phyloP scores from a whole-genome alignment of 1,139 yeast species.

The Candida tropicalis region DNA sequence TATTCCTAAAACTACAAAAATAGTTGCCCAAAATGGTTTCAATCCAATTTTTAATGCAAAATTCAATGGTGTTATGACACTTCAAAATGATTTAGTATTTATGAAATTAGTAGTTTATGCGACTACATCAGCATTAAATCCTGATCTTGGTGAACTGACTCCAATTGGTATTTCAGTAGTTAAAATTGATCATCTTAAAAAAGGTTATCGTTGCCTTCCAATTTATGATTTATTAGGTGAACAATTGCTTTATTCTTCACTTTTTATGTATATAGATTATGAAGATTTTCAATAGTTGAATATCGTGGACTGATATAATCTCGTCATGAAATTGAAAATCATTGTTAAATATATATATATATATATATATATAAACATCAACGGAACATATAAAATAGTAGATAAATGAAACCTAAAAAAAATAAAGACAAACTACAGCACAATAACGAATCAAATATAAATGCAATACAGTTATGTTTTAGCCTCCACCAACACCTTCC shows the following conservation, averaged over 20 bases:
- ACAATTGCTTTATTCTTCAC: constrained; percentile 74
- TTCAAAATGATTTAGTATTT: constrained; percentile 38
- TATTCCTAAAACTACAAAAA: constrained; percentile 31
- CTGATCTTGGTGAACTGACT: constrained; percentile 27
- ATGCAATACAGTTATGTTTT: no score
- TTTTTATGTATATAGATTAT: constrained; percentile 59
- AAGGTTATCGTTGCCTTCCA: constrained; percentile 82
- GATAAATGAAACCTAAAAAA: not conserved
- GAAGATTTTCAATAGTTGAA: constrained; percentile 12
- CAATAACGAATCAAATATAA: not conserved
- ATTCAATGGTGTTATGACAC: constrained; percentile 39
- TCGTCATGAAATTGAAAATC: no score
- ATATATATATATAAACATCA: no score
- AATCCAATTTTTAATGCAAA: constrained; percentile 79
- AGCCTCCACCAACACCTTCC: constrained; percentile 52
- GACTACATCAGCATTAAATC: constrained; percentile 16
- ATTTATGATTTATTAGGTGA: constrained; percentile 79
- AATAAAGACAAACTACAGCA: not conserved
- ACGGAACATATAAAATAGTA: no score
- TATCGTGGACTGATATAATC: no score
- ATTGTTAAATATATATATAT: not conserved
- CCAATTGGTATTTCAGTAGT: constrained; percentile 62
- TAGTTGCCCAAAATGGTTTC: constrained; percentile 68
- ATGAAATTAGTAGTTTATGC: constrained; percentile 31
- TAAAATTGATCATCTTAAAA: constrained; percentile 57